These are phyloP conservation scores for Eurotiales sp. DNA, from an alignment of 2,329 filamentous ascomycete species.

Conservation along the genomic window DNA sequence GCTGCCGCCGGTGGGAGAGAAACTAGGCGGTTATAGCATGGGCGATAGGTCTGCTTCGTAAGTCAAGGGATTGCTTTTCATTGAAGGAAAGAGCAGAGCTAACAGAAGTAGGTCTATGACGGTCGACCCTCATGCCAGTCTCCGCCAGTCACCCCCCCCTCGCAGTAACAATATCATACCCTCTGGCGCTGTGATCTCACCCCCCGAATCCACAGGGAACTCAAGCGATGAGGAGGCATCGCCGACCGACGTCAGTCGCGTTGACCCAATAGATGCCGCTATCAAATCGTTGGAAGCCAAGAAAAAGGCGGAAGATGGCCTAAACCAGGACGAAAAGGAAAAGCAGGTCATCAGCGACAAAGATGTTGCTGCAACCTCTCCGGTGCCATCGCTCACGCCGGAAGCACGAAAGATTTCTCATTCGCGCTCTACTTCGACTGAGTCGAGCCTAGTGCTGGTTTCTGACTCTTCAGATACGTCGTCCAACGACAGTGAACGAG, in stretches of 20 bases:
- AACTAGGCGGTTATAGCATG: conserved; percentile 18
- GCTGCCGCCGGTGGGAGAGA: conserved; percentile 29
- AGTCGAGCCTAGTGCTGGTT: conserved; percentile 48
- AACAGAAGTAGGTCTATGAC: conserved; percentile 14
- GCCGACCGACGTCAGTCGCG: conserved; percentile 27
- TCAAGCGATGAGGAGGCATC: conserved; percentile 76
- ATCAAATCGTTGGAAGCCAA: conserved; percentile 57
- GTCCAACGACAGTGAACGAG: conserved; percentile 25
- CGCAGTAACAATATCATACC: conserved; percentile 73
- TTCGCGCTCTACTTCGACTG: conserved; percentile 43
- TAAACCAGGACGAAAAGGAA: conserved; percentile 20
- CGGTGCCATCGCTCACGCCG: conserved; percentile 5
- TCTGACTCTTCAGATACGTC: conserved; percentile 40
- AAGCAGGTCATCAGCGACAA: background rate
- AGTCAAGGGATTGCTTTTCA: too few species aligned
- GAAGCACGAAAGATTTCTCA: conserved; percentile 13
- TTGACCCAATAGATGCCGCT: conserved; percentile 65
- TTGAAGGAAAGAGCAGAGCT: background rate
- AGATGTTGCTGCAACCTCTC: background rate
- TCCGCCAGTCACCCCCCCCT: conserved; percentile 81
- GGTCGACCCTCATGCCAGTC: conserved; percentile 52
- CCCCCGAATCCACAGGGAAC: conserved; percentile 76
- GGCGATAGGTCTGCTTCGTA: conserved; percentile 8
- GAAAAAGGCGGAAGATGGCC: conserved; percentile 42
- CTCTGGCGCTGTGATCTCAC: conserved; percentile 80